Conservation (phyloP, 495 filamentous ascomycete species). For the Cairneyella variabilis region DNA sequence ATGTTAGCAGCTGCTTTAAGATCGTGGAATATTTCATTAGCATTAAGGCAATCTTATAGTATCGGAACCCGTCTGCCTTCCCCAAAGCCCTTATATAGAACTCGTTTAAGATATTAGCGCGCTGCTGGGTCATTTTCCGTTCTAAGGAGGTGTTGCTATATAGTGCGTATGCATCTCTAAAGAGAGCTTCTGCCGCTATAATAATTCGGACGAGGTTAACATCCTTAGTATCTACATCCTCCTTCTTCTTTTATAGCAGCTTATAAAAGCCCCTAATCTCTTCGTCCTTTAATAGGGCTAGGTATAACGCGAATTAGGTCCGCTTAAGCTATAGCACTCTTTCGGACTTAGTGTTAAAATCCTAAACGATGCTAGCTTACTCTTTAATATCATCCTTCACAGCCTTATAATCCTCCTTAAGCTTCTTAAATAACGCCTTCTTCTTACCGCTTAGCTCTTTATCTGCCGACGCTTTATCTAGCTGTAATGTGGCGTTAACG, state of each 20-base stretch:
- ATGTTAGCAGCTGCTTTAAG: too few relatives aligned
- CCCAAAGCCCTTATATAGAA: conserved; percentile 3
- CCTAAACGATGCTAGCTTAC: conserved; percentile 8
- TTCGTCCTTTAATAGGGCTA: conserved; percentile 5
- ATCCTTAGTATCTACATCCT: conserved; percentile 2
- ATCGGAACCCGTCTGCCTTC: too few relatives aligned
- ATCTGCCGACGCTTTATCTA: too few relatives aligned
- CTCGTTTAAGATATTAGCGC: conserved; percentile 9
- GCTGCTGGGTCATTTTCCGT: conserved; percentile 8
- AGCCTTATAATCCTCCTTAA: too few relatives aligned
- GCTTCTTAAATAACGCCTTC: too few relatives aligned
- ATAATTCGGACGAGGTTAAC: conserved; percentile 3
- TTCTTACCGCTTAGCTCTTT: too few relatives aligned
- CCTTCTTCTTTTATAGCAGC: conserved; percentile 1
- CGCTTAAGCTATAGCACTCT: conserved; percentile 8
- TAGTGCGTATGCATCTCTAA: too few relatives aligned
- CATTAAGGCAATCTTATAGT: too few relatives aligned
- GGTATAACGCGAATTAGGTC: conserved; percentile 4
- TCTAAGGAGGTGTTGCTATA: conserved; percentile 4
- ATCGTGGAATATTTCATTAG: too few relatives aligned
- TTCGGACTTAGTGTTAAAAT: conserved; percentile 8
- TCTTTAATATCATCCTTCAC: conserved; percentile 8
- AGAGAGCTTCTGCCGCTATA: neutral
- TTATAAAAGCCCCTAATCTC: conserved; percentile 7
- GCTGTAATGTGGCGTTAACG: too few relatives aligned